These are phyloP conservation scores for Elasticomyces elasticus DNA, from an alignment of 495 filamentous ascomycete species.

Conservation along the genomic window DNA sequence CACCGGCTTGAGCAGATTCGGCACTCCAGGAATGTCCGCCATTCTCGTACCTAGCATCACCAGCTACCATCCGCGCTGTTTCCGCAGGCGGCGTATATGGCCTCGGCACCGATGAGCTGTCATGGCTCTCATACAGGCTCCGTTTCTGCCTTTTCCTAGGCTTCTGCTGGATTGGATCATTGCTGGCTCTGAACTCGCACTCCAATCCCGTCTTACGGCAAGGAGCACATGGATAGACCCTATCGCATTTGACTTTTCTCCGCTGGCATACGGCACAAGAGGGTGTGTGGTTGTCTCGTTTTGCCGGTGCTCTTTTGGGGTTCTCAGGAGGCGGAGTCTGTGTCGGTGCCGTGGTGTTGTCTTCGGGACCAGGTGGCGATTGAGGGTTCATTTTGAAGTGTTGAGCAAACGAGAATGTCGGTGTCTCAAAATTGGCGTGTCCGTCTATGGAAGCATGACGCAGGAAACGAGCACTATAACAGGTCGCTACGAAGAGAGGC, in stretches of 20 bases:
- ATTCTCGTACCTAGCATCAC: too few species aligned
- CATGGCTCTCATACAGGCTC: neutral
- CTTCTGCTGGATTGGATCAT: neutral
- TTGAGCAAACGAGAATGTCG: too few species aligned
- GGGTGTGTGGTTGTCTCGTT: slow-evolving; percentile 12
- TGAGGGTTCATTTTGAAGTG: too few species aligned
- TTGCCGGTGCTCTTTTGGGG: neutral
- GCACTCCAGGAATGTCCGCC: slow-evolving; percentile 2
- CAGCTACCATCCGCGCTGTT: too few species aligned
- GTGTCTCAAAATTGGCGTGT: too few species aligned
- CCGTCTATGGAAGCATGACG: too few species aligned
- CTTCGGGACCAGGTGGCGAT: too few species aligned
- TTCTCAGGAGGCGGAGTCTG: neutral
- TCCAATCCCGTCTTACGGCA: slow-evolving; percentile 11
- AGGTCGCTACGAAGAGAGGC: too few species aligned
- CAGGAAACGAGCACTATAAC: too few species aligned
- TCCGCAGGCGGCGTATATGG: too few species aligned
- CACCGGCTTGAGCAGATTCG: neutral
- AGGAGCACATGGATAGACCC: slow-evolving; percentile 10
- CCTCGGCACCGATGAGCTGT: too few species aligned
- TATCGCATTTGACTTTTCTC: slow-evolving; percentile 14
- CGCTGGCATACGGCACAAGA: slow-evolving; percentile 10
- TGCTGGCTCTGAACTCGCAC: slow-evolving; percentile 1
- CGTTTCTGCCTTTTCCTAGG: neutral
- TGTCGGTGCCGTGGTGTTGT: neutral